Conservation (phyloP, 192 early-diverging fungal genomes). For the Dissophora globulifera region DNA sequence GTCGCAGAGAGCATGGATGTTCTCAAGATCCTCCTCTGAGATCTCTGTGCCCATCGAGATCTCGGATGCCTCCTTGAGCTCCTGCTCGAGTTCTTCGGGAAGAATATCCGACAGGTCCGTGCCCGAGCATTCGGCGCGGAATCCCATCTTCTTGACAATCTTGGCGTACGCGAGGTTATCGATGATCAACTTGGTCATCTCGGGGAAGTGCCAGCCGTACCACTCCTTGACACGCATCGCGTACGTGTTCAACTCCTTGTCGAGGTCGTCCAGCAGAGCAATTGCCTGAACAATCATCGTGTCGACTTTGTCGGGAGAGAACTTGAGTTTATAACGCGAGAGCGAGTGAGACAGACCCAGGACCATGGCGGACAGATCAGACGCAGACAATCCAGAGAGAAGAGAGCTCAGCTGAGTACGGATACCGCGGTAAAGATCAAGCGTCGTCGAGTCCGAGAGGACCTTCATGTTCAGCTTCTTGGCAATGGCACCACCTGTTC, state of each 20-base stretch:
- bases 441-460: conserved; percentile 81
- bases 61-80: conserved; percentile 97
- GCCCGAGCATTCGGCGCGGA: conserved; percentile 83
- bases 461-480: conserved; percentile 82
- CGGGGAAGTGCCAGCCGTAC: conserved; percentile 99
- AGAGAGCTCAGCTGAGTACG: conserved; percentile 92
- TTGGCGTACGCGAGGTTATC: conserved; percentile 96
- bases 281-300: conserved; percentile 99
- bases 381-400: conserved; percentile 84
- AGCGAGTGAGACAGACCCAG: conserved; percentile 99
- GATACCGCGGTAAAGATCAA: conserved; percentile 97
- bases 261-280: conserved; percentile 95
- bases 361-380: conserved; percentile 95
- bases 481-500: conserved; percentile 69
- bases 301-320: conserved; percentile 99
- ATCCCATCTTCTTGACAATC: conserved; percentile 89
- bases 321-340: conserved; percentile 99
- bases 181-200: conserved; percentile 95
- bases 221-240: conserved; percentile 84
- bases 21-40: conserved; percentile 95
- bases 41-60: conserved; percentile 99
- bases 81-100: conserved; percentile 91
- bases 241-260: conserved; percentile 99
- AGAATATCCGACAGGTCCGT: conserved; percentile 86
- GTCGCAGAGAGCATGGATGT: conserved; percentile 93